Conservation (phyloP, 192 early-diverging fungal species). For the Coemansia sp. region DNA sequence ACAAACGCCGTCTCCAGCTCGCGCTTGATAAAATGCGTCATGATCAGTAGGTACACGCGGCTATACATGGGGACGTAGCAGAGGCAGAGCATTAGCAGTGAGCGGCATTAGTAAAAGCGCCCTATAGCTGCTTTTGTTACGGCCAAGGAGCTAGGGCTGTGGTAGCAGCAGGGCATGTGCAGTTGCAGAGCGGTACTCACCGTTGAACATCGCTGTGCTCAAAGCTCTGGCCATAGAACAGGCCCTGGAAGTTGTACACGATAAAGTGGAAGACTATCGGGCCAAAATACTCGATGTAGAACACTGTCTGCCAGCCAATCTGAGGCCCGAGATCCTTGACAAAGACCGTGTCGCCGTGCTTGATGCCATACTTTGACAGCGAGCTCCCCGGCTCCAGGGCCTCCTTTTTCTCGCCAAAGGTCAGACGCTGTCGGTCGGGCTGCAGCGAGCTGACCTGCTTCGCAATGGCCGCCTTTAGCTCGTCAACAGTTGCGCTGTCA, state of each 20-base stretch:
- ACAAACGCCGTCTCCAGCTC: constrained; percentile 91
- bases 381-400: constrained; percentile 55
- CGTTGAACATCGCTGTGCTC: constrained; percentile 74
- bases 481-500: constrained; percentile 61
- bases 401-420: constrained; percentile 60
- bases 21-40: constrained; percentile 89
- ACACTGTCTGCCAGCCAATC: constrained; percentile 92
- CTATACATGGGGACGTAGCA: constrained; percentile 44
- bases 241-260: constrained; percentile 69
- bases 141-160: background rate
- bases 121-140: background rate
- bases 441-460: constrained; percentile 54
- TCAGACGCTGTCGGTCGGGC: constrained; percentile 82
- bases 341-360: constrained; percentile 60
- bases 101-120: background rate
- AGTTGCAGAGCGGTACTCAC: constrained; percentile 41
- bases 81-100: constrained; percentile 2
- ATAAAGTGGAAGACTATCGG: constrained; percentile 85
- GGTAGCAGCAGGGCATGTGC: background rate
- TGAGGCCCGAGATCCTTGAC: constrained; percentile 84
- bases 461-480: constrained; percentile 68
- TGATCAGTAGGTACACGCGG: constrained; percentile 62
- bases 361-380: constrained; percentile 63
- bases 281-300: constrained; percentile 90
- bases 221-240: constrained; percentile 67